These are phyloP conservation scores for Chrysoporthe puriensis DNA, from an alignment of 2,329 filamentous ascomycete species.

Conservation along the genomic window DNA sequence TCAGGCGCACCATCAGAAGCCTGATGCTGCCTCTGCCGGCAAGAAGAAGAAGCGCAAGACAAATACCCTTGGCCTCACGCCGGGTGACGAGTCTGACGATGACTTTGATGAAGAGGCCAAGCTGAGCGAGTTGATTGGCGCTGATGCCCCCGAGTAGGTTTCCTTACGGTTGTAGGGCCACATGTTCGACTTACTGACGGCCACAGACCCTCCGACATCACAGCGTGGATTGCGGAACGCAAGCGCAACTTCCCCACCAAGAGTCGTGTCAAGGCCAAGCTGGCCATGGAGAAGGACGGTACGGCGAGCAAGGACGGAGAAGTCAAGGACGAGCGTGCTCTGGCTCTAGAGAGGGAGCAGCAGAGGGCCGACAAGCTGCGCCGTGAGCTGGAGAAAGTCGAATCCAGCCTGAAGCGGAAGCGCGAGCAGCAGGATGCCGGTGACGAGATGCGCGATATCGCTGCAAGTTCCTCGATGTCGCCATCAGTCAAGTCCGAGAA, in stretches of 20 bases:
- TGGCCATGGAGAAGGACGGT: conserved; percentile 51
- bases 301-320: conserved; percentile 64
- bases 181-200: conserved; percentile 25
- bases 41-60: conserved; percentile 75
- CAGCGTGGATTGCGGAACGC: conserved; percentile 80
- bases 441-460: conserved; percentile 62
- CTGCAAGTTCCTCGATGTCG: conserved; percentile 42
- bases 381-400: conserved; percentile 69
- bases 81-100: conserved; percentile 67
- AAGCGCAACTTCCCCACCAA: conserved; percentile 80
- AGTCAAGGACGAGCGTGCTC: conserved; percentile 45
- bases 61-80: conserved; percentile 73
- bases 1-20: conserved; percentile 49
- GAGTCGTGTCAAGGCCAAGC: conserved; percentile 67
- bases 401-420: conserved; percentile 71
- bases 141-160: conserved; percentile 59
- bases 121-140: conserved; percentile 57
- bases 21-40: conserved; percentile 53
- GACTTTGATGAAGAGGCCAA: conserved; percentile 72
- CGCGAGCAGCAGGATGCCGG: conserved; percentile 69
- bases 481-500: conserved; percentile 56
- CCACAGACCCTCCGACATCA: conserved; percentile 68
- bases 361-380: conserved; percentile 64
- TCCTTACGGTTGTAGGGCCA: conserved; percentile 18
- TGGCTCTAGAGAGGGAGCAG: conserved; percentile 56